A percentile compares a stretch with the other conserved stretches of the same genome.
Evolutionary conservation across 139 green algal genomes (phyloP).

Genomic region (Auxenochlorella pyrenoidosa): DNA sequence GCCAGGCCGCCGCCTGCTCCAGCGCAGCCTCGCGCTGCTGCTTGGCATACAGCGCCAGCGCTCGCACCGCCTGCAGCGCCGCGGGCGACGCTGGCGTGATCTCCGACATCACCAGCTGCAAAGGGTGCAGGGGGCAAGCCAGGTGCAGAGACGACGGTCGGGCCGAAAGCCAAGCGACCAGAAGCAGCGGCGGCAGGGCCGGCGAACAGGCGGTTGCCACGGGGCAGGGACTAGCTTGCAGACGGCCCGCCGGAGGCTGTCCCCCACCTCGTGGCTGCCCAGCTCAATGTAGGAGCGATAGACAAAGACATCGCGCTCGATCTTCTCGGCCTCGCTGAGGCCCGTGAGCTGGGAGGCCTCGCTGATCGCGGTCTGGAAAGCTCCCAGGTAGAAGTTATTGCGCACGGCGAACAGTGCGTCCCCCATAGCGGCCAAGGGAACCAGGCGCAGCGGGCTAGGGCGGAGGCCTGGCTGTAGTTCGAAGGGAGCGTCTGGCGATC

Average conservation of each 20-base stretch:
- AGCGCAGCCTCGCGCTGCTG: slow-evolving; percentile 19
- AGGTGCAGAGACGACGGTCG: background rate
- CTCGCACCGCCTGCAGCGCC: slow-evolving; percentile 88
- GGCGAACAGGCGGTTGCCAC: background rate
- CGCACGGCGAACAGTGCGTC: slow-evolving; percentile 88
- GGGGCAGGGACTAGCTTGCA: too few species aligned
- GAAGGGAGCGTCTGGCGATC: background rate
- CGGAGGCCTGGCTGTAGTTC: background rate
- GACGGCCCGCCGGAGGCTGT: background rate
- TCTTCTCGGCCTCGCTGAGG: slow-evolving; percentile 76
- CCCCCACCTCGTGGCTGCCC: slow-evolving; percentile 87
- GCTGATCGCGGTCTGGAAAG: slow-evolving; percentile 92
- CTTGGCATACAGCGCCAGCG: slow-evolving; percentile 89
- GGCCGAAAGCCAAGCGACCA: background rate
- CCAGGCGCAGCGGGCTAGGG: background rate
- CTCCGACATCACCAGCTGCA: slow-evolving; percentile 93
- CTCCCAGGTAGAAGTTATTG: slow-evolving; percentile 95
- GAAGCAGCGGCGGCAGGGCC: background rate
- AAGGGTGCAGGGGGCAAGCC: background rate
- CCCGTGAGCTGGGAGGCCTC: slow-evolving; percentile 83
- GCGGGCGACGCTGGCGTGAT: slow-evolving; percentile 78
- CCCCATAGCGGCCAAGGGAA: background rate
- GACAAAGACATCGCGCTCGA: slow-evolving; percentile 88
- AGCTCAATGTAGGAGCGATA: slow-evolving; percentile 97
- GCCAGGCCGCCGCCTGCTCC: slow-evolving; percentile 62